Percentiles rank a stretch among this genome's conserved stretches.
Evolutionary conservation across 352 stramenopile genomes (phyloP).

Genomic region (Phytophthora citrophthora): DNA sequence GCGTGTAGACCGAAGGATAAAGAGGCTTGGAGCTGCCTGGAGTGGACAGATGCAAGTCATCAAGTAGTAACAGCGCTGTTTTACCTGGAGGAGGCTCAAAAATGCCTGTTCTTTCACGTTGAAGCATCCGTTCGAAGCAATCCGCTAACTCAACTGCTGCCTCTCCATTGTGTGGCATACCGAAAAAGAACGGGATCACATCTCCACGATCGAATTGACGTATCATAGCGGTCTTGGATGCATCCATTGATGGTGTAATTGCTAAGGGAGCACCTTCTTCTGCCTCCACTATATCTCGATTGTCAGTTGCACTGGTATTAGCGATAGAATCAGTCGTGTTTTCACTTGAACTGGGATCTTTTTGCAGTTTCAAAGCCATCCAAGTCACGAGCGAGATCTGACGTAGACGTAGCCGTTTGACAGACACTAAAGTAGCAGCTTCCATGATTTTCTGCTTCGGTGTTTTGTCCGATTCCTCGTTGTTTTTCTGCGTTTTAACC

Average conservation of each 20-base stretch:
- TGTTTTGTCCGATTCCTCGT: slow-evolving; percentile 3
- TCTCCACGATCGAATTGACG: slow-evolving; percentile 43
- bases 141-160: slow-evolving; percentile 32
- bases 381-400: slow-evolving; percentile 49
- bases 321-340: not conserved
- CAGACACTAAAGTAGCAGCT: slow-evolving; percentile 34
- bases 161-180: slow-evolving; percentile 33
- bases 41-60: slow-evolving; percentile 56
- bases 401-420: slow-evolving; percentile 54
- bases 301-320: not conserved
- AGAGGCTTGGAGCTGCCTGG: not conserved
- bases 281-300: slow-evolving; percentile 11
- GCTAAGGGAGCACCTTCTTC: slow-evolving; percentile 16
- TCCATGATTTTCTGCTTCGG: slow-evolving; percentile 11
- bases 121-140: slow-evolving; percentile 60
- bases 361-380: slow-evolving; percentile 40
- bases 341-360: not conserved
- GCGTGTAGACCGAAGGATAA: slow-evolving; percentile 32
- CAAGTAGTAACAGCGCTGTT: slow-evolving; percentile 54
- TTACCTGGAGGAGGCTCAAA: slow-evolving; percentile 66
- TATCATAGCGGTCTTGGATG: slow-evolving; percentile 11
- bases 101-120: slow-evolving; percentile 54
- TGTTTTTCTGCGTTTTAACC: not conserved
- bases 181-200: slow-evolving; percentile 58
- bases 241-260: slow-evolving; percentile 17